Conservation (phyloP, 192 early-diverging fungal species). For the Rhizoclosmatium sp. region DNA sequence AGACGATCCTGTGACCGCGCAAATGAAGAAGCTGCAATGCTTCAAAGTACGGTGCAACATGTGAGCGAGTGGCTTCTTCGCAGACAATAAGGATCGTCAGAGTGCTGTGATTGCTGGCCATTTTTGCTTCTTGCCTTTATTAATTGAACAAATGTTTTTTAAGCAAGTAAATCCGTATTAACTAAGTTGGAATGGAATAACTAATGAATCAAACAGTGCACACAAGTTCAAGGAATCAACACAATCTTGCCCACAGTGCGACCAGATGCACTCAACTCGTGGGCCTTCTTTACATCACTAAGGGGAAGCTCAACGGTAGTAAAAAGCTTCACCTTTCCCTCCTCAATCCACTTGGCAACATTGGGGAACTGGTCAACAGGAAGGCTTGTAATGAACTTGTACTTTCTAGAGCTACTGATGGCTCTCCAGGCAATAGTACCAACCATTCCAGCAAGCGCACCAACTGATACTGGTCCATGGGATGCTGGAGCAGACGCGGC, state of each 20-base stretch:
- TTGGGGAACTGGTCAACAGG: conserved; percentile 25
- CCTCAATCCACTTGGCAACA: conserved; percentile 28
- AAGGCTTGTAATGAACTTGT: conserved; percentile 27
- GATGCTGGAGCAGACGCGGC: conserved; percentile 28
- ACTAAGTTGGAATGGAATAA: too few relatives aligned
- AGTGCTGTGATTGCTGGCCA: background rate
- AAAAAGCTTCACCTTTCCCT: conserved; percentile 18
- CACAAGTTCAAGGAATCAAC: conserved; percentile 7
- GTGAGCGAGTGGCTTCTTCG: conserved; percentile 5
- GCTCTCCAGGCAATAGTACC: conserved; percentile 7
- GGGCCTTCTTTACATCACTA: conserved; percentile 29
- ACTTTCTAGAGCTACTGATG: background rate
- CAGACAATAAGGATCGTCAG: conserved; percentile 13
- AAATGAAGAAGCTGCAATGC: conserved; percentile 3
- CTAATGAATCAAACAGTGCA: too few relatives aligned
- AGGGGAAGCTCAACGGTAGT: conserved; percentile 14
- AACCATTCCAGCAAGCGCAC: background rate
- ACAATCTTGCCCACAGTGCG: conserved; percentile 42
- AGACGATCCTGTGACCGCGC: conserved; percentile 6
- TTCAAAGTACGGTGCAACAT: conserved; percentile 18
- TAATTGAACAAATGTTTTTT: too few relatives aligned
- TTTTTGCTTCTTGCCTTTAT: too few relatives aligned
- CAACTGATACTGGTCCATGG: conserved; percentile 1
- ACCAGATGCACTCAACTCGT: conserved; percentile 25
- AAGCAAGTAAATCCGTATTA: too few relatives aligned